These are phyloP conservation scores for Colletotrichum ledebouriae DNA, from an alignment of 2,329 filamentous ascomycete species.

Conservation along the genomic window DNA sequence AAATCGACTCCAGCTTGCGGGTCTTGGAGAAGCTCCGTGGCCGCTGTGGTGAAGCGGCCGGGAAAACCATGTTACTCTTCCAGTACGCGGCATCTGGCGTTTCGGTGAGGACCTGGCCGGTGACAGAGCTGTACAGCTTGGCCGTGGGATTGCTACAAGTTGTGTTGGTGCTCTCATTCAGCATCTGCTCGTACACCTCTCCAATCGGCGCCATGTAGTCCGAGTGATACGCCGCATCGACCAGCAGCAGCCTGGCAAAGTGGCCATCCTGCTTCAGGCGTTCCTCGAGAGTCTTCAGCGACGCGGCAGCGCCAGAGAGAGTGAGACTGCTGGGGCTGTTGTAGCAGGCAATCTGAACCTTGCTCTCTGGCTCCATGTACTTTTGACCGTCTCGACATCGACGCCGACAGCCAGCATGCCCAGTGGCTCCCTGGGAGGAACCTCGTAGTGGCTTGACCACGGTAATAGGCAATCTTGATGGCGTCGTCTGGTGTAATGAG, in stretches of 20 bases:
- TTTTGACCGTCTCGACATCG: background rate
- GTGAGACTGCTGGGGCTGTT: slow-evolving; percentile 34
- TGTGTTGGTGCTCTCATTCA: background rate
- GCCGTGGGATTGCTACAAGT: background rate
- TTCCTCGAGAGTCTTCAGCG: background rate
- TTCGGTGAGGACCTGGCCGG: background rate
- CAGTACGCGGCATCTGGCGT: background rate
- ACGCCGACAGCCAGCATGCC: slow-evolving; percentile 25
- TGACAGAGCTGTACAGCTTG: background rate
- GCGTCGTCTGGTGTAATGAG: slow-evolving; percentile 8
- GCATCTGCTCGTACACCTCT: background rate
- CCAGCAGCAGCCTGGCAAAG: slow-evolving; percentile 44
- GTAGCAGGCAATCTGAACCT: slow-evolving; percentile 18
- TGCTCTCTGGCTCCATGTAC: background rate
- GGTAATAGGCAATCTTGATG: slow-evolving; percentile 31
- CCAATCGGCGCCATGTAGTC: slow-evolving; percentile 18
- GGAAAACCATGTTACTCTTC: slow-evolving; percentile 5
- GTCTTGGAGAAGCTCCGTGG: too few species aligned
- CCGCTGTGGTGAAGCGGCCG: too few species aligned
- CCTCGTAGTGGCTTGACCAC: slow-evolving; percentile 16
- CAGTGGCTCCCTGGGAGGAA: slow-evolving; percentile 1
- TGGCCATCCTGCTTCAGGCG: slow-evolving; percentile 23
- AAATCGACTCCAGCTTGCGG: too few species aligned
- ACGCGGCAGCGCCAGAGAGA: slow-evolving; percentile 12
- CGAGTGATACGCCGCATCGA: slow-evolving; percentile 43